phyloP scores from a whole-genome alignment of 805 yeast species.

The Starmerella roubikii region DNA sequence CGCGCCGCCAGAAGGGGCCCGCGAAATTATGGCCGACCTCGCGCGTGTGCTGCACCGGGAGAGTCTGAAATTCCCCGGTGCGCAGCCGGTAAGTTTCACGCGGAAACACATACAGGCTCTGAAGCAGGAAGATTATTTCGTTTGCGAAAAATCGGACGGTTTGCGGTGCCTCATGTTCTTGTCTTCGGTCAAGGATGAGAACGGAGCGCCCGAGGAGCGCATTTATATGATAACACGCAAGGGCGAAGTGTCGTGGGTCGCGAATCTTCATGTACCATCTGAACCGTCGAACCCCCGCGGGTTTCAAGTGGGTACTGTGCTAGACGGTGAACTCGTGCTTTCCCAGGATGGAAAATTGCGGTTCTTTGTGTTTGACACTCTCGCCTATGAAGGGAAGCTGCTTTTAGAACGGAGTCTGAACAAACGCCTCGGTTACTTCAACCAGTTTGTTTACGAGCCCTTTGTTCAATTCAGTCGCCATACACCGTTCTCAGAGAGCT shows the following conservation, averaged over 20 bases:
- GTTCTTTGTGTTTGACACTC: slow-evolving; percentile 81
- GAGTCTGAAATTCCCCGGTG: slow-evolving; percentile 55
- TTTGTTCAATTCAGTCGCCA: slow-evolving; percentile 53
- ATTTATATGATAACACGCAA: slow-evolving; percentile 80
- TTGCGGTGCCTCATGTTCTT: slow-evolving; percentile 61
- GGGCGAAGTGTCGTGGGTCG: slow-evolving; percentile 70
- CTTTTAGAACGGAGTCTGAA: slow-evolving; percentile 59
- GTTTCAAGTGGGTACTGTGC: slow-evolving; percentile 73
- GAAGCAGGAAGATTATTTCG: slow-evolving; percentile 64
- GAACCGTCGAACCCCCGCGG: slow-evolving; percentile 34
- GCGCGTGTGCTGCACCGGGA: slow-evolving; percentile 47
- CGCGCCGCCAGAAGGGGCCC: slow-evolving; percentile 59
- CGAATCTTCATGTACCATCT: slow-evolving; percentile 65
- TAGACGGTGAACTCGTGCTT: slow-evolving; percentile 88
- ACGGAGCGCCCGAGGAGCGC: slow-evolving; percentile 55
- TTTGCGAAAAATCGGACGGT: slow-evolving; percentile 95
- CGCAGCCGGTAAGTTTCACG: slow-evolving; percentile 89
- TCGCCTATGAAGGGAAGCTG: slow-evolving; percentile 64
- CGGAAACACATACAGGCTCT: slow-evolving; percentile 58
- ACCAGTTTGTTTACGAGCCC: slow-evolving; percentile 69
- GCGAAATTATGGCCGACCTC: slow-evolving; percentile 53
- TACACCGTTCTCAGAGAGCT: slow-evolving; percentile 58
- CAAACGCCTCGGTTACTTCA: slow-evolving; percentile 75
- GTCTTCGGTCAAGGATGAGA: slow-evolving; percentile 37
- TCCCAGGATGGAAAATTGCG: slow-evolving; percentile 36